Conservation (phyloP, 495 filamentous ascomycete genomes). For the Aspergillus diversus region DNA sequence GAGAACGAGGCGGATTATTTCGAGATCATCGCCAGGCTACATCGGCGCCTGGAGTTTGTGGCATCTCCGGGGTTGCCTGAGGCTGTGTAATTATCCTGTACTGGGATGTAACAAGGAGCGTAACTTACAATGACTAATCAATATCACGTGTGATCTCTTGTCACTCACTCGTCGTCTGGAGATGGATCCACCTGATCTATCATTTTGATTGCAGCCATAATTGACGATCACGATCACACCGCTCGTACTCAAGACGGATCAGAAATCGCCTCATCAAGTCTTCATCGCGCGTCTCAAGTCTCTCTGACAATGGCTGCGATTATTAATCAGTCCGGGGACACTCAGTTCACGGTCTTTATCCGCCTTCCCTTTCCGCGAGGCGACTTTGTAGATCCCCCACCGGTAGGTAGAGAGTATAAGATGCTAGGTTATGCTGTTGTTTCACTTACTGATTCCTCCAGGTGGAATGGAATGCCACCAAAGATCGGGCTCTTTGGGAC, state of each 20-base stretch:
- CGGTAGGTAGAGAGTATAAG: slow-evolving; percentile 55
- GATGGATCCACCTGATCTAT: no score
- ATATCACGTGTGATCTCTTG: no score
- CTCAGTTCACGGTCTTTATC: slow-evolving; percentile 76
- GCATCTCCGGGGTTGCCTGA: no score
- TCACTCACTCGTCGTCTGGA: no score
- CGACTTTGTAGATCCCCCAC: slow-evolving; percentile 87
- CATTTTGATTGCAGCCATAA: no score
- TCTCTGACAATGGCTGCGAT: slow-evolving; percentile 10
- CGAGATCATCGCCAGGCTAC: slow-evolving; percentile 46
- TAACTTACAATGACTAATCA: no score
- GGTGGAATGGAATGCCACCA: slow-evolving; percentile 74
- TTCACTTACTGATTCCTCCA: slow-evolving; percentile 25
- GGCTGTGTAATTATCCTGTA: no score
- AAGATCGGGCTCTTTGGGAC: slow-evolving; percentile 90
- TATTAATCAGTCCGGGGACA: slow-evolving; percentile 24
- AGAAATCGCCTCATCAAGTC: no score
- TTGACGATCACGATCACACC: no score
- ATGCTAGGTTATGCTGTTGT: neutral
- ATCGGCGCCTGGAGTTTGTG: neutral
- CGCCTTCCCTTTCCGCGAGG: slow-evolving; percentile 85
- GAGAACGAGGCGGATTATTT: slow-evolving; percentile 55
- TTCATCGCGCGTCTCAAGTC: neutral
- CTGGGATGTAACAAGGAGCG: no score
- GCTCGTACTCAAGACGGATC: no score